phyloP scores from a whole-genome alignment of 768 basidiomycete species.

The Xanthoconium purpureum region DNA sequence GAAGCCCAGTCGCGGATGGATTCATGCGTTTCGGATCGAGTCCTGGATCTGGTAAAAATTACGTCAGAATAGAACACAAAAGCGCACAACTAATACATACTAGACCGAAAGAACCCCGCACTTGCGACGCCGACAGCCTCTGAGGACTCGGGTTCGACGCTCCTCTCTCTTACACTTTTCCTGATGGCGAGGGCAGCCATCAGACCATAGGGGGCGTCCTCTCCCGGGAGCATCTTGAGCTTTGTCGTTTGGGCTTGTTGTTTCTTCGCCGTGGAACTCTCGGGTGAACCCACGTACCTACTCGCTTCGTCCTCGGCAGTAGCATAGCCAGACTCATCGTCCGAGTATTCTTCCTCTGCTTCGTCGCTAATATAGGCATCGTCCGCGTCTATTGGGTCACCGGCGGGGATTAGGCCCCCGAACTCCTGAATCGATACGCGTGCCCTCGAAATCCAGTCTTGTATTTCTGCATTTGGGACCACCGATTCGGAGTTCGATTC shows the following conservation, averaged over 20 bases:
- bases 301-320: constrained; percentile 22
- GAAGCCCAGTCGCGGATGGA: constrained; percentile 42
- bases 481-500: constrained; percentile 25
- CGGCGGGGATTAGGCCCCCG: constrained; percentile 62
- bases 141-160: constrained; percentile 43
- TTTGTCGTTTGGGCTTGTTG: constrained; percentile 36
- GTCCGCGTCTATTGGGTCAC: constrained; percentile 53
- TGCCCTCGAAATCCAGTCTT: constrained; percentile 77
- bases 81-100: constrained; percentile 36
- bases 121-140: constrained; percentile 64
- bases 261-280: constrained; percentile 38
- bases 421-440: constrained; percentile 66
- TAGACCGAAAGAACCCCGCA: constrained; percentile 62
- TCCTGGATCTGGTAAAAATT: constrained; percentile 35
- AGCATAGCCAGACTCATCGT: constrained; percentile 35
- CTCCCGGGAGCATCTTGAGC: constrained; percentile 56
- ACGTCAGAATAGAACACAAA: not conserved
- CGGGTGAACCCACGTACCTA: constrained; percentile 29
- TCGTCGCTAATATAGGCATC: constrained; percentile 35
- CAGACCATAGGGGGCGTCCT: constrained; percentile 69
- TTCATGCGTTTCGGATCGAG: constrained; percentile 40
- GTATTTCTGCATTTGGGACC: constrained; percentile 52
- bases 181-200: constrained; percentile 64
- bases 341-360: constrained; percentile 33
- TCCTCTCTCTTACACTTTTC: constrained; percentile 39